A percentile compares a stretch with the other conserved stretches of the same genome.
These are phyloP conservation scores for Beauveria scarabaeidicola DNA, from an alignment of 2,329 filamentous ascomycete genomes.

Conservation along the genomic window DNA sequence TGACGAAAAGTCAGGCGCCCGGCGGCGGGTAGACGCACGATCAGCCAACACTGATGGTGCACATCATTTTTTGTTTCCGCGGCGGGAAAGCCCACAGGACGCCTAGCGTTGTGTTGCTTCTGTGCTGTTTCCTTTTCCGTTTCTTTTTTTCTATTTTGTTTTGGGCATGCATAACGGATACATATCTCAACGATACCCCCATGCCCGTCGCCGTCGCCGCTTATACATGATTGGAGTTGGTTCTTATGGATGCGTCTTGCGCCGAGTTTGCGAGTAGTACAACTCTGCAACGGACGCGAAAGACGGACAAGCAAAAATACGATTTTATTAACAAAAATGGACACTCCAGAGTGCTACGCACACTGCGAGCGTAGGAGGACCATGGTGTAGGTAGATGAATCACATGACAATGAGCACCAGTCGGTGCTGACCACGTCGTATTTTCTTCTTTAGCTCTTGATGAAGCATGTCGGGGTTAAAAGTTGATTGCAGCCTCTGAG, in stretches of 20 bases:
- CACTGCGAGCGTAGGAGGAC: neutral
- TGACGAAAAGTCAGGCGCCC: conserved; percentile 10
- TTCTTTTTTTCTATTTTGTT: conserved; percentile 1
- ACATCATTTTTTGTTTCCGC: conserved; percentile 5
- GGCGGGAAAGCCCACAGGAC: neutral
- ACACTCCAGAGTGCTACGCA: neutral
- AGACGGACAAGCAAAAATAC: conserved; percentile 8
- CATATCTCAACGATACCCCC: conserved; percentile 15
- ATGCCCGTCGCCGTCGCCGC: conserved; percentile 11
- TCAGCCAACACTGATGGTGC: conserved; percentile 1
- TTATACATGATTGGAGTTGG: conserved; percentile 12
- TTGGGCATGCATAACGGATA: conserved; percentile 14
- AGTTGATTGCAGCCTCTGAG: neutral
- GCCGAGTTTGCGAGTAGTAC: neutral
- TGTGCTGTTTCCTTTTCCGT: neutral
- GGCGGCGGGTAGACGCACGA: conserved; percentile 11
- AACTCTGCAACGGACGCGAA: neutral
- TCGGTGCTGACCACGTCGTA: neutral
- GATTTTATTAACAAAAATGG: neutral
- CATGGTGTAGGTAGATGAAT: neutral
- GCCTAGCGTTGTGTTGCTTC: neutral
- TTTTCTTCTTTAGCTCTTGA: neutral
- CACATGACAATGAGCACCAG: neutral
- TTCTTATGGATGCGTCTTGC: conserved; percentile 6
- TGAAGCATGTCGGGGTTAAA: neutral